Conservation (phyloP, 2,329 filamentous ascomycete species). For the Xylariaceae sp. region DNA sequence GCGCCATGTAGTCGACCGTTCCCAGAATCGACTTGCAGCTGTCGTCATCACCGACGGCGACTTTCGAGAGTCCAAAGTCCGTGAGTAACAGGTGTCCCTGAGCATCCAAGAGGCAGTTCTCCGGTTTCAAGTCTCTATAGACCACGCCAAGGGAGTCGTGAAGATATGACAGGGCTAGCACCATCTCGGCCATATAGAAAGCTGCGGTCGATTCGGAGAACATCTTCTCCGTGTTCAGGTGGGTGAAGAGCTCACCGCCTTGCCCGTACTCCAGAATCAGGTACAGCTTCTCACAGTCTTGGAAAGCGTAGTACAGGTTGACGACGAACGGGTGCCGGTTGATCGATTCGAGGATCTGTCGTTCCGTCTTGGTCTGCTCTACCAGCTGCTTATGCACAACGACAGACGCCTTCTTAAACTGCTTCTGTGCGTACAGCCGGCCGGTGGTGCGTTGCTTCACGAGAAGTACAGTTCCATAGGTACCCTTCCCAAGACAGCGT, state of each 20-base stretch:
- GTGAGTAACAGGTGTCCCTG: slow-evolving; percentile 91
- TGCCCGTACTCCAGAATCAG: slow-evolving; percentile 96
- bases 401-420: slow-evolving; percentile 94
- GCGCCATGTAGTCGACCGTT: slow-evolving; percentile 98
- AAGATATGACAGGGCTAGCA: slow-evolving; percentile 86
- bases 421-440: slow-evolving; percentile 92
- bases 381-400: slow-evolving; percentile 93
- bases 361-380: slow-evolving; percentile 96
- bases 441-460: slow-evolving; percentile 87
- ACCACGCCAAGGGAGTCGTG: slow-evolving; percentile 90
- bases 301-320: slow-evolving; percentile 96
- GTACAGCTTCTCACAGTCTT: slow-evolving; percentile 96
- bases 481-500: slow-evolving; percentile 90
- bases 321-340: slow-evolving; percentile 97
- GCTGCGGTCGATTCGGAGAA: slow-evolving; percentile 83
- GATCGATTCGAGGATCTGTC: slow-evolving; percentile 89
- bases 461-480: slow-evolving; percentile 89
- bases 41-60: slow-evolving; percentile 65
- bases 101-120: slow-evolving; percentile 89
- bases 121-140: slow-evolving; percentile 94
- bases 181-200: slow-evolving; percentile 99
- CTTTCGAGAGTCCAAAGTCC: slow-evolving; percentile 95
- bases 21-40: slow-evolving; percentile 86
- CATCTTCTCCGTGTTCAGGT: slow-evolving; percentile 89
- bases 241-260: slow-evolving; percentile 94